Evolutionary conservation across 2,329 filamentous ascomycete genomes (phyloP), one percentile per base, ranked within the genome.

Genomic region (Beauveria caledonica): DNA sequence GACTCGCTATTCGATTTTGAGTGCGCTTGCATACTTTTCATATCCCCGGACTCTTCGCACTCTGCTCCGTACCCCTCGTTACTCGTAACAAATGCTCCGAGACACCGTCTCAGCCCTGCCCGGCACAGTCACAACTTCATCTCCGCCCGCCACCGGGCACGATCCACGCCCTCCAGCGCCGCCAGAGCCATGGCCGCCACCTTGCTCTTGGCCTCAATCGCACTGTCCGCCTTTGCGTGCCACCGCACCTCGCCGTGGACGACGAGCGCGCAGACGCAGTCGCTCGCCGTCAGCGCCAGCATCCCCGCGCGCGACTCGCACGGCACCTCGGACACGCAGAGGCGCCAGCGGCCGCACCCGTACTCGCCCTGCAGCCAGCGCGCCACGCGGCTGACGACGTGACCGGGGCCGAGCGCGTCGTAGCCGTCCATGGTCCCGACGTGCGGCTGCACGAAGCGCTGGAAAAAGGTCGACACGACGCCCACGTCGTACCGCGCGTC

Each of bases 351-450:
- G 2, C 61, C 74, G 71, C 93, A 97, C 29, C 80, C 82, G 62
- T 91, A 86, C 11, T 83, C 79, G 11, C 80, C 77, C 9, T 82
- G 77, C 62, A 97, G 77, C 62, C 84, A 77, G 49, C 84, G 84
- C 45, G 84, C 77, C 0, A 96, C 78, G 46, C 83, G 84, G 0
- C 89, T 96, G 4, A 89, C 87, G 0, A 93, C 93, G 66, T 97
- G 92, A 39, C 89, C 89, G 67, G 88, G 90, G 1, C 91, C 92
- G 71, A 90, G 97, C 0, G 84, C 84, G 71, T 97, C 92, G 72
- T 96, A 97, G 44, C 94, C 80, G 3, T 80, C 77, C 86, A 97
- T 96, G 72, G 97, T 19, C n/a, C 51, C 78, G 70, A 97, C 97
- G 74, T 86, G 96, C 3, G 85, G 86, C 60, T 81, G 80, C 60